Evolutionary conservation across 2,329 filamentous ascomycete genomes (phyloP).

Genomic region (Drechslera avenae): DNA sequence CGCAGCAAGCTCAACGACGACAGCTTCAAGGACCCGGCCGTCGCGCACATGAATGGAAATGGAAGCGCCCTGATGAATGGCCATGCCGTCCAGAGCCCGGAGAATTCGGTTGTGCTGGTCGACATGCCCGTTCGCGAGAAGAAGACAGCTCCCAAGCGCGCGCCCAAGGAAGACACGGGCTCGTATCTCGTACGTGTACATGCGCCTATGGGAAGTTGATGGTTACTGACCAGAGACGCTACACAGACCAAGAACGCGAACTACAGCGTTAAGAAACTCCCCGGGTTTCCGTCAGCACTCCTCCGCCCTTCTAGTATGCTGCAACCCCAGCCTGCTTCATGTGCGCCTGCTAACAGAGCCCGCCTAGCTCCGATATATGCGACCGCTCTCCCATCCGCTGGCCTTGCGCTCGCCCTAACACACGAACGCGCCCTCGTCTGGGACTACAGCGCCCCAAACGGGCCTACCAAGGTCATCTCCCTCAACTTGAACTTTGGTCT

Average conservation of each 20-base stretch:
- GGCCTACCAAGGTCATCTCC: constrained; percentile 73
- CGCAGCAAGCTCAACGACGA: constrained; percentile 54
- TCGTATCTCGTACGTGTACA: constrained; percentile 64
- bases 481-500: constrained; percentile 79
- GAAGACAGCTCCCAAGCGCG: constrained; percentile 55
- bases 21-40: constrained; percentile 41
- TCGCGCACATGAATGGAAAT: constrained; percentile 42
- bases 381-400: constrained; percentile 63
- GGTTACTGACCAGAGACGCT: constrained; percentile 12
- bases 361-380: constrained; percentile 43
- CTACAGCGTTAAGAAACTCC: constrained; percentile 84
- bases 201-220: neutral
- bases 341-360: constrained; percentile 23
- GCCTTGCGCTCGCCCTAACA: constrained; percentile 79
- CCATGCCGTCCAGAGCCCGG: constrained; percentile 34
- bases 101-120: constrained; percentile 38
- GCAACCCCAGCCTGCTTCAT: constrained; percentile 17
- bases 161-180: constrained; percentile 70
- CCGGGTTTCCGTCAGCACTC: constrained; percentile 78
- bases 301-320: constrained; percentile 68
- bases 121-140: constrained; percentile 51
- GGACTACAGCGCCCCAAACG: constrained; percentile 73
- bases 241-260: constrained; percentile 78
- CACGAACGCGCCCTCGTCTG: constrained; percentile 84
- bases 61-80: constrained; percentile 41